Evolutionary conservation across 768 basidiomycete species (phyloP), one percentile per base, ranked within the genome.

Genomic region (Dioszegia aurantiaca): DNA sequence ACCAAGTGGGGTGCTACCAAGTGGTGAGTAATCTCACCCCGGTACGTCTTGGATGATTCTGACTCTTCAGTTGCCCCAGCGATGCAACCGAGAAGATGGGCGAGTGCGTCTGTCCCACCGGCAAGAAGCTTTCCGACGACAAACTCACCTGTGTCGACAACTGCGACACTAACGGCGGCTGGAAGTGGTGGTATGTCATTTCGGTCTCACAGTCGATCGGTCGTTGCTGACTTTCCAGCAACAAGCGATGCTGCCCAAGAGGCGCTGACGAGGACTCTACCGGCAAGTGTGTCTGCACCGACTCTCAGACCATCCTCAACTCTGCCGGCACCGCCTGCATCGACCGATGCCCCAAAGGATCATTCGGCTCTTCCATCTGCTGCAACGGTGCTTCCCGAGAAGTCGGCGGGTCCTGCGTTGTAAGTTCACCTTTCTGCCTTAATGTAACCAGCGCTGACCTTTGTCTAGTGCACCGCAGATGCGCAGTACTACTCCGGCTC

Each of bases 271-370:
- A 60, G 24, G 37, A 53, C 36, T 26, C 30, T 6, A 48, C 19
- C 40, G 56, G 56, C 30, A 28, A 57, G 16, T 67, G 65, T 51
- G 58, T 56, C 24, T 67, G 65, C 39, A 33, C 61, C 56, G 52
- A 45, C 58, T 8, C n/a, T 11, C 21, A 51, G 23, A n/a, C 53
- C n/a, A 39, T 31, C 27, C 59, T 60, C 33, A 52, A 42, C 33
- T 6, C 42, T 2, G 59, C 26, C 45, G 52, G 52, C 23, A 54
- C 37, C 4, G 40, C 59, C 19, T 60, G 59, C 36, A 39, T 60
- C 36, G 41, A 42, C 30, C 54, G 52, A 31, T 60, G 59, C 45
- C 42, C 59, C 23, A 60, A 53, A 43, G 59, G 52, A 14, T 45
- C 12, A 31, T 55, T 42, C 31, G 39, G 53, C 17, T 16, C 31